A percentile compares a stretch with the other conserved stretches of the same genome.
Evolutionary conservation across 2,329 filamentous ascomycete species (phyloP).

Genomic region (Fusarium siculi): DNA sequence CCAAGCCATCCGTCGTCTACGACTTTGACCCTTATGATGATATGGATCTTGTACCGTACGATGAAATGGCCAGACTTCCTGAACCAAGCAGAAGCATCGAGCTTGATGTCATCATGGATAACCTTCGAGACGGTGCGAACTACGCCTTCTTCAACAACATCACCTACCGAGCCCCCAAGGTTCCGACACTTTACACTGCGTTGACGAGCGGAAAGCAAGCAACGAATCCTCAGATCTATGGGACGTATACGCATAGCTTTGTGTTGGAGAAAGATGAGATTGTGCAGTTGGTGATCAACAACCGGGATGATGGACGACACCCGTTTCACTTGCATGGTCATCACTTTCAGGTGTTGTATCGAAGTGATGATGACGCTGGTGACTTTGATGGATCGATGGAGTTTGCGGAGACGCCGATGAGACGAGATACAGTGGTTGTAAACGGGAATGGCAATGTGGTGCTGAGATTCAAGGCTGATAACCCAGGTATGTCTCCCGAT

Average conservation of each 20-base stretch:
- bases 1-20: conserved; percentile 65
- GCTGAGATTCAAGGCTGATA: conserved; percentile 73
- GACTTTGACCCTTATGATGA: conserved; percentile 79
- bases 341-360: conserved; percentile 74
- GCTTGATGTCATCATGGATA: conserved; percentile 71
- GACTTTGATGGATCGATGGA: conserved; percentile 60
- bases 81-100: conserved; percentile 72
- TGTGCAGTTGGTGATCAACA: conserved; percentile 83
- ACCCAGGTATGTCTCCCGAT: conserved; percentile 63
- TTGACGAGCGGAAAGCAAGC: conserved; percentile 71
- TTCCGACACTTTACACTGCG: conserved; percentile 82
- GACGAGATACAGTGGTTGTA: conserved; percentile 75
- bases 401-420: conserved; percentile 68
- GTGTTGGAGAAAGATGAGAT: conserved; percentile 74
- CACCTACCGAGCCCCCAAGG: conserved; percentile 78
- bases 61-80: conserved; percentile 69
- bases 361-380: conserved; percentile 67
- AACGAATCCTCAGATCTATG: conserved; percentile 71
- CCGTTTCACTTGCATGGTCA: conserved; percentile 85
- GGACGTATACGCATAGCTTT: conserved; percentile 71
- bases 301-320: conserved; percentile 75
- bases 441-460: conserved; percentile 74
- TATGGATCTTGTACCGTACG: conserved; percentile 74
- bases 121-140: conserved; percentile 69
- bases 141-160: conserved; percentile 80